Conservation (phyloP, 192 early-diverging fungal genomes). For the Coemansia sp. region DNA sequence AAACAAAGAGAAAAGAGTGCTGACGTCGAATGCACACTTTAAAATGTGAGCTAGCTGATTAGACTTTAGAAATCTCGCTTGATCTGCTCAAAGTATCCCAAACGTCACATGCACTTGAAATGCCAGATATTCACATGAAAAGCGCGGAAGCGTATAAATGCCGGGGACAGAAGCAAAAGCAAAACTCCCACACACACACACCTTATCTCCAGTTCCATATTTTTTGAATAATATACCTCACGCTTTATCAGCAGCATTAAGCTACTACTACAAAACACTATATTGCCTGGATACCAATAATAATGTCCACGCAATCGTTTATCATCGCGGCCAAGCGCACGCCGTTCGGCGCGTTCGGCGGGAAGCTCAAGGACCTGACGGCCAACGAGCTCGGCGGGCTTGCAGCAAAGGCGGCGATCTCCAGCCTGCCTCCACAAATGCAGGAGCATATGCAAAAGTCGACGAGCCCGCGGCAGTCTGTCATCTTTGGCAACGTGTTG, state of each 20-base stretch:
- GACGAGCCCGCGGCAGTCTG: constrained; percentile 56
- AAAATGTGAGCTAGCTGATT: not conserved
- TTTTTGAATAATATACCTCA: no score
- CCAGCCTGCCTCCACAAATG: constrained; percentile 69
- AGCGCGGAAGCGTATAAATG: not conserved
- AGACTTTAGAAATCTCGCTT: not conserved
- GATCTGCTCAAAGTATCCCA: not conserved
- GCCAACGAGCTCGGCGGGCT: constrained; percentile 85
- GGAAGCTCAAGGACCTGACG: constrained; percentile 84
- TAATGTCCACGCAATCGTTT: constrained; percentile 58
- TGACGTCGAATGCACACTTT: not conserved
- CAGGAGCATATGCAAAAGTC: constrained; percentile 52
- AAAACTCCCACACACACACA: no score
- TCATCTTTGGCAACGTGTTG: constrained; percentile 94
- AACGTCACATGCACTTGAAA: constrained; percentile 1
- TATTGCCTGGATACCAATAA: not conserved
- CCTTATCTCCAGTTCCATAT: no score
- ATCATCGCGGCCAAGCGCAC: constrained; percentile 80
- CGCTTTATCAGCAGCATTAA: no score
- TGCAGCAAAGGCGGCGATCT: constrained; percentile 87
- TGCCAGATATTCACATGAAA: no score
- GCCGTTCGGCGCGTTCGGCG: constrained; percentile 92
- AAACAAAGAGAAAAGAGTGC: not conserved
- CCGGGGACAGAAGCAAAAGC: no score
- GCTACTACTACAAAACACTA: no score